Percentiles rank a stretch among this genome's conserved stretches.
Evolutionary conservation across 768 basidiomycete genomes (phyloP).

Genomic region (Xanthoconium stramineum): DNA sequence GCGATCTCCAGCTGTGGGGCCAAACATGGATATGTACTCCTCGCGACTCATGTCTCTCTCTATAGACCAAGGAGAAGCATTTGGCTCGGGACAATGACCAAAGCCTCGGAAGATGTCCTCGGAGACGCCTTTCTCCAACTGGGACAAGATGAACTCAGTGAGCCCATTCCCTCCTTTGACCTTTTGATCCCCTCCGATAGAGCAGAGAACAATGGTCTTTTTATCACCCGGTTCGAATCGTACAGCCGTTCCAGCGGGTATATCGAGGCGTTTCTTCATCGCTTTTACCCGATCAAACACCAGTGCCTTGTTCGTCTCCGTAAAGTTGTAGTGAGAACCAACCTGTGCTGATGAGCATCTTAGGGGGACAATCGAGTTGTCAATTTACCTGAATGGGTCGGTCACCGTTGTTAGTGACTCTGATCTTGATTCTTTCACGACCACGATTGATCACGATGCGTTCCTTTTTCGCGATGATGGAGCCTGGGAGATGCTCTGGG

Average conservation of each 20-base stretch:
- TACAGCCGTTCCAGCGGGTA: slow-evolving; percentile 91
- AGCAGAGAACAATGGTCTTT: slow-evolving; percentile 79
- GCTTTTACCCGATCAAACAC: slow-evolving; percentile 79
- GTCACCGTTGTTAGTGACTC: slow-evolving; percentile 89
- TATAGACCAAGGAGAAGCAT: slow-evolving; percentile 44
- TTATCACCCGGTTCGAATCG: slow-evolving; percentile 93
- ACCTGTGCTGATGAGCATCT: slow-evolving; percentile 44
- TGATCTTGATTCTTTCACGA: slow-evolving; percentile 62
- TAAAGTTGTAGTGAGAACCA: slow-evolving; percentile 93
- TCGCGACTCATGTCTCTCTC: slow-evolving; percentile 64
- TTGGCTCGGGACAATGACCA: slow-evolving; percentile 65
- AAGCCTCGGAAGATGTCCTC: slow-evolving; percentile 48
- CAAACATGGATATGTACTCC: slow-evolving; percentile 90
- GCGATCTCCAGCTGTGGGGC: slow-evolving; percentile 89
- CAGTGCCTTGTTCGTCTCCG: slow-evolving; percentile 81
- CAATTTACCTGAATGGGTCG: slow-evolving; percentile 80
- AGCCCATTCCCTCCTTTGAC: slow-evolving; percentile 80
- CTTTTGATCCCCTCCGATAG: slow-evolving; percentile 66
- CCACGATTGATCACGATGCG: slow-evolving; percentile 75
- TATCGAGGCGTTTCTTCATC: slow-evolving; percentile 86
- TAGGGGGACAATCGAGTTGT: background rate
- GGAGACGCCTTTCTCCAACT: slow-evolving; percentile 40
- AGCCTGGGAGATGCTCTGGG: slow-evolving; percentile 64
- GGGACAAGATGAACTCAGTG: slow-evolving; percentile 39
- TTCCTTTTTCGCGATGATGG: slow-evolving; percentile 63